Base-by-base conservation (phyloP, 306 rosid genomes). In the Pachyrhizus erosus region DNA sequence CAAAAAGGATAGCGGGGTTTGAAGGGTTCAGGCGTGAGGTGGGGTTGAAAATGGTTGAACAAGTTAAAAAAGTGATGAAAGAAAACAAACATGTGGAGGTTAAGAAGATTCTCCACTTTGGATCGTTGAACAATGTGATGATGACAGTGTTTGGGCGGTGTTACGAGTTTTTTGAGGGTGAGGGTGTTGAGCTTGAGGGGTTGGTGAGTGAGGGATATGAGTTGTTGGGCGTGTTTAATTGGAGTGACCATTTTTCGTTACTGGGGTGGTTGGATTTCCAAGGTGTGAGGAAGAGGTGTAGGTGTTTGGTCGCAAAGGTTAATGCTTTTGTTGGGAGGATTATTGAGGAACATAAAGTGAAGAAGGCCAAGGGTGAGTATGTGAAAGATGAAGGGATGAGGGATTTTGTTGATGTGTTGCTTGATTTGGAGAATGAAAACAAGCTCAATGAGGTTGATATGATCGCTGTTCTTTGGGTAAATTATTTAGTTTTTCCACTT, bases 401-500 rank as follows among this genome's bases (percentile, higher is more conserved):
- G 20, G 98, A 89, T 79, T 94, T 94, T 58, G 97, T 94, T 70
- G 94, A 94, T 75, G 97, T 92, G 21, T 78, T 94, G 83, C 98
- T 94, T 84, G 92, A 86, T 86, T 85, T 91, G 85, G 89, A 91
- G 77, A 75, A 87, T 52, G 89, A 87, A 17, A 81, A 87, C 77
- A 87, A 80, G 21, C 89, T 94, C 71, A 80, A 42, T 12, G 90
- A 94, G 58, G 79, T 93, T 73, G 98, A 94, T 52, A 89, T 94
- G 92, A 87, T 92, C 66, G 98, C 98, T 31, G 96, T 94, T 62
- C 81, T 92, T 37, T 94, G 98, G 97, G 98, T 94, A 89, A 49
- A 29, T 61, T 0, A 0, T 18, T 37, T 9, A 1, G 20, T 12
- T 9, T 42, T 1, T 17, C 21, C 6, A 5, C 49, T 8, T 72